Percentiles rank a stretch among this genome's conserved stretches.
These are phyloP conservation scores for Acanthamoeba rhysodes DNA, from an alignment of 208 protist genomes.

Conservation along the genomic window DNA sequence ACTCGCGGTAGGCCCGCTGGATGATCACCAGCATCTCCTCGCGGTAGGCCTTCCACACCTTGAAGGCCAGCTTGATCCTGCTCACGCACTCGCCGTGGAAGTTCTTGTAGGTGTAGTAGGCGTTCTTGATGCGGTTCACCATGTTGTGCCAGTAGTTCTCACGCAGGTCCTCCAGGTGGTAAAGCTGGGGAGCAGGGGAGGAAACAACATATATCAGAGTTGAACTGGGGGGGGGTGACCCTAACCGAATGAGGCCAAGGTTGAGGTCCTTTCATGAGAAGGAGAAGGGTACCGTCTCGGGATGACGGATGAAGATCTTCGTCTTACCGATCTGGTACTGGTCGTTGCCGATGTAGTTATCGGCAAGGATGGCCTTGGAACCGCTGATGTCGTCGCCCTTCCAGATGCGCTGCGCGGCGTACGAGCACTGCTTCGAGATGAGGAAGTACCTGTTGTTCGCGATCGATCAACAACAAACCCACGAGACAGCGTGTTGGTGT, in stretches of 20 bases:
- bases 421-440: constrained; percentile 80
- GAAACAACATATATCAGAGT: not conserved
- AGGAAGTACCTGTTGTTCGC: constrained; percentile 66
- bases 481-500: too few relatives aligned
- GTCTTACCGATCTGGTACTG: constrained; percentile 93
- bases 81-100: constrained; percentile 75
- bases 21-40: constrained; percentile 74
- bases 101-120: constrained; percentile 89
- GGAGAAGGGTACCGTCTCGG: constrained; percentile 90
- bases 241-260: constrained; percentile 90
- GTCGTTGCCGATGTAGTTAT: constrained; percentile 87
- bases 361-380: constrained; percentile 88
- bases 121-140: constrained; percentile 92
- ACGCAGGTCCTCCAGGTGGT: constrained; percentile 91
- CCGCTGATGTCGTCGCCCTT: constrained; percentile 74
- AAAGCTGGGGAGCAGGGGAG: constrained; percentile 81
- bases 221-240: constrained; percentile 73
- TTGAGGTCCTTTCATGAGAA: constrained; percentile 83
- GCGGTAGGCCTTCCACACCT: constrained; percentile 46
- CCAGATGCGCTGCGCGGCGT: constrained; percentile 79
- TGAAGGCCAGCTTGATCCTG: constrained; percentile 71
- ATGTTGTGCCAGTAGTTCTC: constrained; percentile 92
- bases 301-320: constrained; percentile 97
- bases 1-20: constrained; percentile 74
- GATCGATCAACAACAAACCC: too few relatives aligned